Percentiles rank a stretch among this genome's conserved stretches.
Evolutionary conservation across 371 early-diverging fungal genomes (phyloP).

Genomic region (Mucor sp.): DNA sequence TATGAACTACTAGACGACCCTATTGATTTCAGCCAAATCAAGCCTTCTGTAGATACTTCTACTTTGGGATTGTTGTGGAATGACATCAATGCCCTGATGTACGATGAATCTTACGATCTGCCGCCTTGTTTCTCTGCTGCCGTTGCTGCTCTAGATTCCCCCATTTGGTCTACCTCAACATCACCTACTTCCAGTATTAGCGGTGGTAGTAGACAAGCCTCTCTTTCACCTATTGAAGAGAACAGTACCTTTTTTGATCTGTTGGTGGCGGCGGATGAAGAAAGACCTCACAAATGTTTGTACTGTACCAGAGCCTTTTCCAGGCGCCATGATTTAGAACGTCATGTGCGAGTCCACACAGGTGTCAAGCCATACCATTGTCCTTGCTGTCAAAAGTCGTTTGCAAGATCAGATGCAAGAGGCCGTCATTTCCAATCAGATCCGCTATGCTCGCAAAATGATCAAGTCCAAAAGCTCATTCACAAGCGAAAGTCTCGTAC

Average conservation of each 20-base stretch:
- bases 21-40: slow-evolving; percentile 10
- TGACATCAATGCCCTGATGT: neutral
- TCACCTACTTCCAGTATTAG: neutral
- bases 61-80: neutral
- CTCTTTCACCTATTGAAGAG: slow-evolving; percentile 4
- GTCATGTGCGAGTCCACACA: slow-evolving; percentile 49
- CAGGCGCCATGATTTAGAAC: slow-evolving; percentile 34
- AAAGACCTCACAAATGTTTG: slow-evolving; percentile 18
- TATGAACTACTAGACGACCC: neutral
- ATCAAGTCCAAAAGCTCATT: slow-evolving; percentile 8
- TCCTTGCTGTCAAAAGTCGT: slow-evolving; percentile 50
- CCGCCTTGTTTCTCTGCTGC: neutral
- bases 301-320: slow-evolving; percentile 28
- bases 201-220: slow-evolving; percentile 1
- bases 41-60: neutral
- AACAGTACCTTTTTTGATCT: neutral
- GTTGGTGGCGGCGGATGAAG: neutral
- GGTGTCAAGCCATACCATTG: slow-evolving; percentile 59
- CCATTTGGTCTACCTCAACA: neutral
- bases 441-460: slow-evolving; percentile 7
- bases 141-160: neutral
- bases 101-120: neutral
- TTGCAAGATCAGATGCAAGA: slow-evolving; percentile 63
- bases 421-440: slow-evolving; percentile 47
- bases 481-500: neutral